Evolutionary conservation across 1,284 basidiomycete species (phyloP).

Genomic region (Calocybe gambosa): DNA sequence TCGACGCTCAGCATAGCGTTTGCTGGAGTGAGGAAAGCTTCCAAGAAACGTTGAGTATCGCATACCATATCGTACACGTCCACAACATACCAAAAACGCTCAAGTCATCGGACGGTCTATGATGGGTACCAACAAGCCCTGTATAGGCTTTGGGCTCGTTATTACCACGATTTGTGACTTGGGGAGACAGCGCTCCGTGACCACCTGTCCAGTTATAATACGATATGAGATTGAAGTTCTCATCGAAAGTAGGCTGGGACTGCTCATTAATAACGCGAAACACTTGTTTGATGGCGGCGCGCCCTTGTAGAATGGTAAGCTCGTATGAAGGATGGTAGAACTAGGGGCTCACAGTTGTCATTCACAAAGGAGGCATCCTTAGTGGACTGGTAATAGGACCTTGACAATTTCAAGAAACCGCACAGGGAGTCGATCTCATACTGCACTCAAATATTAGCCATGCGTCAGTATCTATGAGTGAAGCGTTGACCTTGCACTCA

Average conservation of each 20-base stretch:
- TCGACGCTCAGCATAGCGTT: slow-evolving; percentile 80
- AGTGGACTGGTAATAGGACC: slow-evolving; percentile 65
- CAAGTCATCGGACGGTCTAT: slow-evolving; percentile 71
- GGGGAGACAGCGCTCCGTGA: slow-evolving; percentile 53
- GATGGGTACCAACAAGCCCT: slow-evolving; percentile 65
- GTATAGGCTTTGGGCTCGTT: slow-evolving; percentile 64
- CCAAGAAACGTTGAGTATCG: slow-evolving; percentile 1
- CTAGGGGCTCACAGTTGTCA: slow-evolving; percentile 44
- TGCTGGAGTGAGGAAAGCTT: slow-evolving; percentile 69
- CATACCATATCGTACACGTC: neutral
- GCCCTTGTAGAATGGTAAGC: slow-evolving; percentile 39
- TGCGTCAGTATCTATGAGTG: neutral
- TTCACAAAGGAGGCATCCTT: slow-evolving; percentile 68
- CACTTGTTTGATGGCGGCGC: slow-evolving; percentile 62
- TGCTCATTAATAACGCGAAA: slow-evolving; percentile 73
- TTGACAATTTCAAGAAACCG: slow-evolving; percentile 70
- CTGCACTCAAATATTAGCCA: slow-evolving; percentile 25
- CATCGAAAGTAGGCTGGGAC: slow-evolving; percentile 65
- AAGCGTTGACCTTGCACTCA: slow-evolving; percentile 60
- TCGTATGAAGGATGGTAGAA: slow-evolving; percentile 2
- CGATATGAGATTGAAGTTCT: slow-evolving; percentile 64
- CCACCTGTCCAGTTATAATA: slow-evolving; percentile 78
- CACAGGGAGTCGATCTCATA: slow-evolving; percentile 74
- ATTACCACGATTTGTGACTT: slow-evolving; percentile 60
- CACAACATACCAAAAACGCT: slow-evolving; percentile 51